Base-by-base conservation (phyloP, 768 basidiomycete genomes). In the Lactarius akahatsu region DNA sequence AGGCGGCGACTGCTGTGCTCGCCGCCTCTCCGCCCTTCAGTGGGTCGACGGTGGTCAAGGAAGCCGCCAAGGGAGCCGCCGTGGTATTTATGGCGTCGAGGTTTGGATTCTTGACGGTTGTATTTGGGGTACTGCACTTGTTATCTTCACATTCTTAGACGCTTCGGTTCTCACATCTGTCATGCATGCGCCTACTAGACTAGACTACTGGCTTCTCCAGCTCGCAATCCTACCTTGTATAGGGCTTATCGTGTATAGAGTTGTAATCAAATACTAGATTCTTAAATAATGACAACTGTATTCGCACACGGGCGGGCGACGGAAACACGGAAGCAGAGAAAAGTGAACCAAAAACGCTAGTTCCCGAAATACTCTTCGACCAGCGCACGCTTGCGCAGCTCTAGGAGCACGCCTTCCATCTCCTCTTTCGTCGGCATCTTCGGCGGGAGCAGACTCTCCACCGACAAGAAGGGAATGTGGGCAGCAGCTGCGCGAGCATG, bases 321-420 rank as follows among this genome's bases (percentile, higher is more conserved):
- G 15, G 38, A 15, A 20, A 26, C 57, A 60, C 23, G 20, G 28
- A 34, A 58, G 2, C 5, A 40, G 6, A 41, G 4, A 40, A 16
- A 23, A n/a, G 30, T 9, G 11, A 38, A 34, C 11, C 4, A 32
- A 36, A 32, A 36, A 34, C 60, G 40, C 58, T 74, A 69, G 38
- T 82, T 79, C n/a, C 85, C 87, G 70, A 85, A 81, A 69, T 88
- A 88, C 75, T 97, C 93, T 72, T 92, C 89, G 63, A 93, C 85
- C 54, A 96, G 76, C 26, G 88, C 88, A 77, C 87, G 84, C 78
- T 96, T 96, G 73, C 90, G 82, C 68, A 94, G 78, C 32, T 82
- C 83, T 64, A 97, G 80, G 62, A 97, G 74, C 11, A 91, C 84
- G 26, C 76, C 75, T 74, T 92, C 92, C 90, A 93, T 89, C 76